A percentile compares a stretch with the other conserved stretches of the same genome.
Conservation (phyloP, 2,329 filamentous ascomycete species). For the Verticillium nubilum region DNA sequence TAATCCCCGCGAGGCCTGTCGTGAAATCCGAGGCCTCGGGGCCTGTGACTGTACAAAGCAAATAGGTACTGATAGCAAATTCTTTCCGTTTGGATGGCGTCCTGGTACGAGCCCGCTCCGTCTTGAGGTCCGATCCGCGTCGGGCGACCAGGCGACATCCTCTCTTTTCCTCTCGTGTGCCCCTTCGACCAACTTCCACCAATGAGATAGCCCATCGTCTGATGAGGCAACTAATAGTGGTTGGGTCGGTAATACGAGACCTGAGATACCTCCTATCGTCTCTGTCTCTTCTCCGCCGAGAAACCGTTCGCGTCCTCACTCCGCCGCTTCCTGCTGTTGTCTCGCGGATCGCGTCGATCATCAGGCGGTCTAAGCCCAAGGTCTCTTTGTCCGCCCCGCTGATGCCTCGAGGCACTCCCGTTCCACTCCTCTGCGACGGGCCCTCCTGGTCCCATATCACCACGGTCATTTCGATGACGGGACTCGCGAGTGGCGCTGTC, state of each 20-base stretch:
- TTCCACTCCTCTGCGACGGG: constrained; percentile 11
- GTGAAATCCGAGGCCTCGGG: background rate
- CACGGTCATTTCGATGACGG: constrained; percentile 21
- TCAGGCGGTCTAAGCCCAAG: constrained; percentile 20
- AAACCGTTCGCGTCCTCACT: constrained; percentile 42
- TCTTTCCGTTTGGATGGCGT: background rate
- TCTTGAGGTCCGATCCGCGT: background rate
- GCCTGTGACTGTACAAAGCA: background rate
- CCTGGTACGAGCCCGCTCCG: background rate
- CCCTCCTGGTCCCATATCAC: constrained; percentile 19
- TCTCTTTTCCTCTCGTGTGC: background rate
- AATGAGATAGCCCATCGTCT: too few relatives aligned
- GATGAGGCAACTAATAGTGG: background rate
- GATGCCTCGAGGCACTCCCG: constrained; percentile 7
- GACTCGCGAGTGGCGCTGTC: constrained; percentile 8
- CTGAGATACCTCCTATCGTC: constrained; percentile 32
- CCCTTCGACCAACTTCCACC: background rate
- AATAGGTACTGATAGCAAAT: background rate
- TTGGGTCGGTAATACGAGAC: background rate
- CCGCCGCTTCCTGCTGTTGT: constrained; percentile 34
- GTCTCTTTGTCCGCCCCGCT: constrained; percentile 23
- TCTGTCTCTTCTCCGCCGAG: constrained; percentile 45
- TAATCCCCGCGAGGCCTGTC: background rate
- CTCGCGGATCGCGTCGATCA: constrained; percentile 29
- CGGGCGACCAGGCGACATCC: background rate